phyloP scores from a whole-genome alignment of 139 green algal genomes.

The Volvox africanus region DNA sequence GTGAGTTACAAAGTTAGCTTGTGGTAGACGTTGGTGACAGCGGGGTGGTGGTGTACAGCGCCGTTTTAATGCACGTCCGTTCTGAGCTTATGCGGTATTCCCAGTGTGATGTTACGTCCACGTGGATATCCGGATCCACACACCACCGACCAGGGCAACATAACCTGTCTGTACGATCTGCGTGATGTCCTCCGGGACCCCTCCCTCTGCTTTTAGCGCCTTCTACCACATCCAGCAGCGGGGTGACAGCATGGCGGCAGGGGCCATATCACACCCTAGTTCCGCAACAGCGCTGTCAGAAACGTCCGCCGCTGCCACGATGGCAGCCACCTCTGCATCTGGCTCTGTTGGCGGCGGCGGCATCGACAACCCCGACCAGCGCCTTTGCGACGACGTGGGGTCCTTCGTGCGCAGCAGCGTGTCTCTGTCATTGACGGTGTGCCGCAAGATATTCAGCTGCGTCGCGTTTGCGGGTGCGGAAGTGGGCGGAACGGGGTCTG shows the following conservation, averaged over 20 bases:
- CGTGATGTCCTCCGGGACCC: neutral
- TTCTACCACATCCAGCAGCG: conserved; percentile 45
- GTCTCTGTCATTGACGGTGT: conserved; percentile 73
- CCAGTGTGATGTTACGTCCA: too few relatives aligned
- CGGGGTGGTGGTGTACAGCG: too few relatives aligned
- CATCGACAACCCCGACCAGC: conserved; percentile 78
- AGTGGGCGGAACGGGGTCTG: neutral
- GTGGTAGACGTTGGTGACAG: too few relatives aligned
- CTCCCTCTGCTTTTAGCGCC: neutral
- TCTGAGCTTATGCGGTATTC: too few relatives aligned
- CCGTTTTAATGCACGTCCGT: too few relatives aligned
- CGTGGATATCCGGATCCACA: too few relatives aligned
- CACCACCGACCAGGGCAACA: neutral
- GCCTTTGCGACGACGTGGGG: conserved; percentile 92
- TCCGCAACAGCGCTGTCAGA: neutral
- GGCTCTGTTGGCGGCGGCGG: neutral
- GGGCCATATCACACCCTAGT: neutral
- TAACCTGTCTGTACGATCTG: neutral
- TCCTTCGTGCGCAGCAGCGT: conserved; percentile 76
- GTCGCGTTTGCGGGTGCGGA: conserved; percentile 77
- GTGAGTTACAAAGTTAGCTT: too few relatives aligned
- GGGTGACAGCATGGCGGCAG: conserved; percentile 9
- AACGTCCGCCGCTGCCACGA: neutral
- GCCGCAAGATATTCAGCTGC: conserved; percentile 86
- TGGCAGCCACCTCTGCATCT: neutral